Base-by-base conservation (phyloP, 768 basidiomycete species). In the Rubroboletus satanas region DNA sequence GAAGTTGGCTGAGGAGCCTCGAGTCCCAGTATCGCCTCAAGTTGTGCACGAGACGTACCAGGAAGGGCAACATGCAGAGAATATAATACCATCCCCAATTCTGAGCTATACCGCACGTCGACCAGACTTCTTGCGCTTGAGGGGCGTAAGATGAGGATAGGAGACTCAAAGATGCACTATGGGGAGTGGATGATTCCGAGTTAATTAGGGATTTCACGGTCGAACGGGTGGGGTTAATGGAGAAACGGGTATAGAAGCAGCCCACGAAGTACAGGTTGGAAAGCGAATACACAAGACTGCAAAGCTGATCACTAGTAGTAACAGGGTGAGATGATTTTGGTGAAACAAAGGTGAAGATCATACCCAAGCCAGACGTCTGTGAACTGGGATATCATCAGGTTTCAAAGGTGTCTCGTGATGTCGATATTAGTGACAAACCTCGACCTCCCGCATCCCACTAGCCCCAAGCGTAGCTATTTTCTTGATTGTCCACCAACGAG, bases 321-420 rank as follows among this genome's bases (percentile, higher is more conserved):
- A 54, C 10, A 29, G 21, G 12, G 45, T 64, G 52, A 65, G 54
- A 56, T 23, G 17, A 15, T 29, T 43, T 51, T 10, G 8, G 3
- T 46, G 28, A 41, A 32, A 26, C 9, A 43, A 39, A 23, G 10
- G 4, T 45, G 2, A 31, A 14, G 49, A 28, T 65, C 80, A 51
- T 69, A 89, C 88, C 89, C 91, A 67, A 93, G 77, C 91, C 91
- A 93, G 82, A 93, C 90, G 75, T 92, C 91, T 15, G 85, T 72
- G 67, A 93, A 93, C 85, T 89, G 53, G 1, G 42, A 46, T 28
- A 35, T 17, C 31, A 48, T 60, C 56, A 57, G 56, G 55, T 32
- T 44, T 37, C 3, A 31, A 47, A 32, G 38, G 14, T 39, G 28
- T 32, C 10, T 28, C n/a, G 47, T 45, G 36, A 48, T 31, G 43